Evolutionary conservation across 495 filamentous ascomycete genomes (phyloP).

Genomic region (Bacidia rubella): DNA sequence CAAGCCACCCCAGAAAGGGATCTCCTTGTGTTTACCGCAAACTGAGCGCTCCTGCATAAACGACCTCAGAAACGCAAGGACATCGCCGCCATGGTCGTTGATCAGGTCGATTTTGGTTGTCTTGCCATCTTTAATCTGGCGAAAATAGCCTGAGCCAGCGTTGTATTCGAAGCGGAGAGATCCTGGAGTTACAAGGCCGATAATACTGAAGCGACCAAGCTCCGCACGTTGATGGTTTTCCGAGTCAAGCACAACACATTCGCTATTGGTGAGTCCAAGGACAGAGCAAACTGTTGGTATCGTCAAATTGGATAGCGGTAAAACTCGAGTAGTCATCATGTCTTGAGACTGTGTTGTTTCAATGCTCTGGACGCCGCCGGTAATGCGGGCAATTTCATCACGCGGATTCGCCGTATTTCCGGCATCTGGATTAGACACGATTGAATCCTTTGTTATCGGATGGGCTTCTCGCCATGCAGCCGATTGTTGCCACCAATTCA

Average conservation of each 20-base stretch:
- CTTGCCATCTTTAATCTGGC: constrained; percentile 17
- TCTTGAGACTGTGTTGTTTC: too few relatives aligned
- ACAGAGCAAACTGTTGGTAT: constrained; percentile 36
- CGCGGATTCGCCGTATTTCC: too few relatives aligned
- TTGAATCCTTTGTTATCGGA: background rate
- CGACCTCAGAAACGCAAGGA: constrained; percentile 43
- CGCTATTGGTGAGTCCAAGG: constrained; percentile 24
- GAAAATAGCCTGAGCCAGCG: constrained; percentile 25
- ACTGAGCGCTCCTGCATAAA: constrained; percentile 43
- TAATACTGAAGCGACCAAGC: constrained; percentile 52
- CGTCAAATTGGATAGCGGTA: constrained; percentile 24
- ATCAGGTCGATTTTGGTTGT: constrained; percentile 2
- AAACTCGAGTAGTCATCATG: constrained; percentile 16
- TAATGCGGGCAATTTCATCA: too few relatives aligned
- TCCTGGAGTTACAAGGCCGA: constrained; percentile 43
- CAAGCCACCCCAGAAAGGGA: constrained; percentile 77
- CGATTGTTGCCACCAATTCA: constrained; percentile 62
- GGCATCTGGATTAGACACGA: too few relatives aligned
- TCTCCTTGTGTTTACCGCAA: constrained; percentile 25
- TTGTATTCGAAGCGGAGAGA: constrained; percentile 41
- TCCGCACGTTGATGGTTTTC: constrained; percentile 25
- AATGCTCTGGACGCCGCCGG: too few relatives aligned
- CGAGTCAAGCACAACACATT: constrained; percentile 44
- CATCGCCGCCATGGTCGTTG: constrained; percentile 23
- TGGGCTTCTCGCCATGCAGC: constrained; percentile 24